Base-by-base conservation (phyloP, 352 stramenopile genomes). In the Globisporangium paroecandrum region DNA sequence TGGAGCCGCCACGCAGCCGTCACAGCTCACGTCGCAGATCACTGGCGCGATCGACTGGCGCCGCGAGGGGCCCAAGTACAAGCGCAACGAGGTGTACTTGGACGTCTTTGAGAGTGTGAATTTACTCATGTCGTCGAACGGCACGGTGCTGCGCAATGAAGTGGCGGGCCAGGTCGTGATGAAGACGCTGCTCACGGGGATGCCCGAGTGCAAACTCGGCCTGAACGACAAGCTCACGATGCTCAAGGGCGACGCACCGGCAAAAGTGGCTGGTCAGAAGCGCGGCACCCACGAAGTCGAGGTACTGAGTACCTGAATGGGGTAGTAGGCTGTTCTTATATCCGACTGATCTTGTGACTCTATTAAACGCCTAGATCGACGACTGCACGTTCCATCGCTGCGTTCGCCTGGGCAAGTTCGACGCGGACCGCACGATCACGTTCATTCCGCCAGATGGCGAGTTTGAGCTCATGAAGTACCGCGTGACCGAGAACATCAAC, bases 191-290 rank as follows among this genome's bases (percentile, higher is more conserved):
- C 83, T 99, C 10, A 98, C 96, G 25, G 97, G 97, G 29, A 99
- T 99, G 97, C 97, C 97, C 20, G 97, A 99, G 82, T 99, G 97
- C 83, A 99, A 99, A 62, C 78, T 99, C 71, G 97, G 97, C 25
- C 81, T 99, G 20, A 99, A 99, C 71, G 97, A 99, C 84, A 99
- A 99, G 75, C 81, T 99, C 53, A 97, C 97, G 32, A 98, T 99
- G 90, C 94, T 98, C 59, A 98, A 98, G 69, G 95, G 98, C 58
- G 79, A 83, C 47, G 64, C 69, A 1, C 70, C 74, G 0, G 55
- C 78, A 15, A 93, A 90, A 64, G 85, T 88, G 25, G 78, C 81
- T 0, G 82, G 81, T 1, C 85, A 93, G 62, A 91, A 91, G 71
- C 81, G 82, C n/a, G 79, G 80, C 12, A 85, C 84, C 15, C 84